Evolutionary conservation across 371 early-diverging fungal species (phyloP).

Genomic region (Actinomucor elegans): DNA sequence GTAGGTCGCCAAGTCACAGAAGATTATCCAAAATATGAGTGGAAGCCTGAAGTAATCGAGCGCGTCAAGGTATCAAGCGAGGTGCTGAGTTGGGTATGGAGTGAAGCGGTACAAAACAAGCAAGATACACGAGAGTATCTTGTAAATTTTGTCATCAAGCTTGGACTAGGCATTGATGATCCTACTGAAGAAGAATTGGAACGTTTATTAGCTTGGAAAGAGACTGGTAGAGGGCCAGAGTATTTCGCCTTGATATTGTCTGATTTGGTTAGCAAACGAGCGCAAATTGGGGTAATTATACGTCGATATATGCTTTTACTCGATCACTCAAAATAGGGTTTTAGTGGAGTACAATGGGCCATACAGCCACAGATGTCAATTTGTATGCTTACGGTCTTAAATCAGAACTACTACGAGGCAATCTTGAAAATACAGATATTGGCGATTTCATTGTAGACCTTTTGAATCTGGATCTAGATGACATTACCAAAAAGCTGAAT

Average conservation of each 20-base stretch:
- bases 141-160: conserved; percentile 50
- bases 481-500: conserved; percentile 51
- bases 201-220: conserved; percentile 40
- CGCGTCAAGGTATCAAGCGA: conserved; percentile 69
- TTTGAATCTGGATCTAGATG: conserved; percentile 63
- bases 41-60: conserved; percentile 76
- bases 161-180: conserved; percentile 68
- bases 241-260: conserved; percentile 55
- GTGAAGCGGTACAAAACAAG: conserved; percentile 25
- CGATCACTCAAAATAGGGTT: neutral
- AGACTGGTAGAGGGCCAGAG: conserved; percentile 8
- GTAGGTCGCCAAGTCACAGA: conserved; percentile 71
- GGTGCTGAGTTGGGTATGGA: conserved; percentile 35
- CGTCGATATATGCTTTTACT: neutral
- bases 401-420: conserved; percentile 54
- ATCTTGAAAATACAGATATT: conserved; percentile 85
- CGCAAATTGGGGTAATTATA: conserved; percentile 61
- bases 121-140: conserved; percentile 21
- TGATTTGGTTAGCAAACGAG: conserved; percentile 67
- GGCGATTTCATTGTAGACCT: conserved; percentile 69
- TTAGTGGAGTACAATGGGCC: conserved; percentile 89
- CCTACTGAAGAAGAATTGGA: conserved; percentile 57
- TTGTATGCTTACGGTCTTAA: conserved; percentile 73
- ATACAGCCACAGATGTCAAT: conserved; percentile 93
- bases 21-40: conserved; percentile 79